Conservation (phyloP, 108 stramenopile species). For the Skeletonema marinoi region DNA sequence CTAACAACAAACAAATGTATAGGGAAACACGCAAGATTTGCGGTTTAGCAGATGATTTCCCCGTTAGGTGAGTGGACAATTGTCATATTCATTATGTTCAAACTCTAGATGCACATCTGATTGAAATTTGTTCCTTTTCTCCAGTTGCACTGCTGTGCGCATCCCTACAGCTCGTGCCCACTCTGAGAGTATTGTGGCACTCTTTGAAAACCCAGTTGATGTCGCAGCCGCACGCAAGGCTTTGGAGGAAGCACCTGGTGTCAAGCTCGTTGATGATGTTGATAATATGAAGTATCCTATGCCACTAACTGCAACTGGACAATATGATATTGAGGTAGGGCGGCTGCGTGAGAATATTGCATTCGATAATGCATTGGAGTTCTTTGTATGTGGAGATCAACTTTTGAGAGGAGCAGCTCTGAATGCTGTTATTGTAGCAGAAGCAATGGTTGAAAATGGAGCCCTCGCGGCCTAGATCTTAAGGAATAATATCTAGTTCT, state of each 20-base stretch:
- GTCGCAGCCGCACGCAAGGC: conserved; percentile 78
- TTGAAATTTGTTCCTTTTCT: neutral
- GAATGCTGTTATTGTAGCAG: conserved; percentile 96
- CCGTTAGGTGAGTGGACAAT: conserved; percentile 53
- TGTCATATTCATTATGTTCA: neutral
- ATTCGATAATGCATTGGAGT: conserved; percentile 94
- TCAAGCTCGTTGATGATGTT: conserved; percentile 82
- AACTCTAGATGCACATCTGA: neutral
- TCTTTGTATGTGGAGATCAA: conserved; percentile 98
- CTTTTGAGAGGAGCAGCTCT: conserved; percentile 96
- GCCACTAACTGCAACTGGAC: conserved; percentile 95
- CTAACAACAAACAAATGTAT: too few species aligned
- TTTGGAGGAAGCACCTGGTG: conserved; percentile 78
- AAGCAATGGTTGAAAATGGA: conserved; percentile 88
- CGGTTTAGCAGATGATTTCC: conserved; percentile 73
- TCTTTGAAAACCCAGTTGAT: conserved; percentile 88
- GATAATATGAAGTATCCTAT: conserved; percentile 88
- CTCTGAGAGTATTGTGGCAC: conserved; percentile 93
- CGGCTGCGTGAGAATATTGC: conserved; percentile 80
- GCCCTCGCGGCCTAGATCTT: conserved; percentile 30
- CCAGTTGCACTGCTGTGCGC: conserved; percentile 92
- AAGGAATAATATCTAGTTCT: neutral
- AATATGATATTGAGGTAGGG: conserved; percentile 96
- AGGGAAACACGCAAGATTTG: conserved; percentile 96
- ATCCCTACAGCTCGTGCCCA: conserved; percentile 98